A percentile compares a stretch with the other conserved stretches of the same genome.
Evolutionary conservation across 2,329 filamentous ascomycete genomes (phyloP).

Genomic region (Aspergillus sergii): DNA sequence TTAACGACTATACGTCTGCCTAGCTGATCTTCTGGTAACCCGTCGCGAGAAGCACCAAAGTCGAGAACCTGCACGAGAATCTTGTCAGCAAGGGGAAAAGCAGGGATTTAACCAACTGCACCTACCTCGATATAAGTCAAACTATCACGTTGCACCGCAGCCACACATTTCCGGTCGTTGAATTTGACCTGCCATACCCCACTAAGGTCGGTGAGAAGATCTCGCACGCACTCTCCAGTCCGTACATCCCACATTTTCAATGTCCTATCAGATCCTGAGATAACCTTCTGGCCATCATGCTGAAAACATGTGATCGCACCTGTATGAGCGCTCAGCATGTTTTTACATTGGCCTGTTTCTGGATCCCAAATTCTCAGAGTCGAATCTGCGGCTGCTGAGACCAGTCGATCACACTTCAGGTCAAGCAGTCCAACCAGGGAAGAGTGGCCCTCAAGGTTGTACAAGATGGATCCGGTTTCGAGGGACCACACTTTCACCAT

Average conservation of each 20-base stretch:
- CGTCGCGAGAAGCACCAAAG: slow-evolving; percentile 91
- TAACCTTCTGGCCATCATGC: slow-evolving; percentile 94
- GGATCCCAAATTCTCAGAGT: slow-evolving; percentile 97
- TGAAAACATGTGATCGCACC: slow-evolving; percentile 99
- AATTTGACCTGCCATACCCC: slow-evolving; percentile 99
- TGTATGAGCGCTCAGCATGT: slow-evolving; percentile 87
- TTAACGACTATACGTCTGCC: slow-evolving; percentile 70
- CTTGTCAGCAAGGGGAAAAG: slow-evolving; percentile 19
- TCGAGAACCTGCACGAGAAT: slow-evolving; percentile 76
- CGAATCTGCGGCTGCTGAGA: slow-evolving; percentile 93
- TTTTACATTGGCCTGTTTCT: slow-evolving; percentile 86
- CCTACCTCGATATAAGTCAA: slow-evolving; percentile 94
- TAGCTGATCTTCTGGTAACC: slow-evolving; percentile 73
- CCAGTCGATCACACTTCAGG: slow-evolving; percentile 82
- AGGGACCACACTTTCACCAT: slow-evolving; percentile 97
- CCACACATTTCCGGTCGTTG: slow-evolving; percentile 91
- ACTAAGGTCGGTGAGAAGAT: slow-evolving; percentile 87
- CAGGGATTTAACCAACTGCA: slow-evolving; percentile 15
- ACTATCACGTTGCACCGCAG: slow-evolving; percentile 89
- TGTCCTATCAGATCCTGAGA: slow-evolving; percentile 91
- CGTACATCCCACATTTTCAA: slow-evolving; percentile 98
- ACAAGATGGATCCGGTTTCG: slow-evolving; percentile 78
- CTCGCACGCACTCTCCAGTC: slow-evolving; percentile 88
- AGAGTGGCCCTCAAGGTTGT: slow-evolving; percentile 89
- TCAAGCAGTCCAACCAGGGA: slow-evolving; percentile 91